These are phyloP conservation scores for Phytophthora cryptogea DNA, from an alignment of 352 stramenopile genomes.

Conservation along the genomic window DNA sequence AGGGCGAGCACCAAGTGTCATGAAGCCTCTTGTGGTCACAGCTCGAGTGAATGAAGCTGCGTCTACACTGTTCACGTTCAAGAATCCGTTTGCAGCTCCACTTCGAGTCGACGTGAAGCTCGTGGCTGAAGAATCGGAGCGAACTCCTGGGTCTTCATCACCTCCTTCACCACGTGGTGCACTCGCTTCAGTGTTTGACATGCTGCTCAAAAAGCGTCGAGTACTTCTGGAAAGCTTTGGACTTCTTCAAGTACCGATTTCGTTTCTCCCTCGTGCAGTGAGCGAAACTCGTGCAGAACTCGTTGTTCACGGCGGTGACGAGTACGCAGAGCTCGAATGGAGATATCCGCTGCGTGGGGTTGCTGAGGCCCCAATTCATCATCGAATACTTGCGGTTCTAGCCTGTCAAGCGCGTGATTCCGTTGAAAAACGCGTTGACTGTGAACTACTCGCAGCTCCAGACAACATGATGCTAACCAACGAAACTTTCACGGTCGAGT, in stretches of 20 bases:
- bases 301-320: conserved; percentile 63
- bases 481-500: conserved; percentile 60
- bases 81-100: conserved; percentile 90
- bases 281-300: conserved; percentile 73
- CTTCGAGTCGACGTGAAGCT: conserved; percentile 87
- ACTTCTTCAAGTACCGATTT: conserved; percentile 90
- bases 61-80: conserved; percentile 91
- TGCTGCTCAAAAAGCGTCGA: conserved; percentile 72
- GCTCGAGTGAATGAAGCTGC: conserved; percentile 80
- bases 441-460: conserved; percentile 61
- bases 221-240: conserved; percentile 86
- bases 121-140: conserved; percentile 29
- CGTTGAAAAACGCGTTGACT: conserved; percentile 63
- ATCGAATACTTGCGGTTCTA: conserved; percentile 50
- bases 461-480: conserved; percentile 44
- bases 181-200: conserved; percentile 56
- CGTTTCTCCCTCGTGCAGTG: conserved; percentile 82
- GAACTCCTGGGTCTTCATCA: background rate
- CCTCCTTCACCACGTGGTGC: conserved; percentile 4
- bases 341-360: conserved; percentile 75
- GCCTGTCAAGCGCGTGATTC: conserved; percentile 71
- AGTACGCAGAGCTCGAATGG: conserved; percentile 78
- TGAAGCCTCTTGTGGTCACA: conserved; percentile 79
- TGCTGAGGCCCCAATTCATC: conserved; percentile 69
- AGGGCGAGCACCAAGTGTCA: conserved; percentile 87